These are phyloP conservation scores for Paraconiothyrium sp. DNA, from an alignment of 2,329 filamentous ascomycete genomes.

Conservation along the genomic window DNA sequence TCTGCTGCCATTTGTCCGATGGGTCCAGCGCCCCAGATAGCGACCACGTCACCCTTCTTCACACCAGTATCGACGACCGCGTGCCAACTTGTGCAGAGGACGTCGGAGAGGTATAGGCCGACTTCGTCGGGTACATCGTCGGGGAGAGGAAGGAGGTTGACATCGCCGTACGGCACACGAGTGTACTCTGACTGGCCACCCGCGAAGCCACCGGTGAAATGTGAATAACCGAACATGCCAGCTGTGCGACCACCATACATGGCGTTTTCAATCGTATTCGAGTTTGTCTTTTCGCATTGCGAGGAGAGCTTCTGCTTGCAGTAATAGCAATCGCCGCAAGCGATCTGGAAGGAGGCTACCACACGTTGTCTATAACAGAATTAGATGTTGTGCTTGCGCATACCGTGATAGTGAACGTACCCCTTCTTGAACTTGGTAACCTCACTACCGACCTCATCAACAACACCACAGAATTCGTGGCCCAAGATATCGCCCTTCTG, in stretches of 20 bases:
- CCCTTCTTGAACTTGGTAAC: constrained; percentile 56
- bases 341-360: constrained; percentile 88
- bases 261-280: constrained; percentile 73
- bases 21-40: constrained; percentile 87
- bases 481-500: constrained; percentile 62
- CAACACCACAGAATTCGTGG: constrained; percentile 63
- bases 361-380: constrained; percentile 63
- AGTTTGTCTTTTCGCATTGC: constrained; percentile 82
- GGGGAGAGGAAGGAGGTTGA: constrained; percentile 82
- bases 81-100: constrained; percentile 81
- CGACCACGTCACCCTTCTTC: constrained; percentile 78
- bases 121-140: constrained; percentile 86
- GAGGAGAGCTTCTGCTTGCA: constrained; percentile 82
- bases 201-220: constrained; percentile 87
- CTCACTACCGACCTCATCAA: constrained; percentile 56
- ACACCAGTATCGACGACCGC: constrained; percentile 84
- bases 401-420: constrained; percentile 28
- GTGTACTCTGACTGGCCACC: constrained; percentile 90
- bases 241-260: constrained; percentile 84
- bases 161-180: constrained; percentile 80
- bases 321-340: constrained; percentile 74
- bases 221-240: constrained; percentile 67
- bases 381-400: background rate
- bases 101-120: constrained; percentile 81
- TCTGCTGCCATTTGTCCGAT: constrained; percentile 82